Percentiles rank a stretch among this genome's conserved stretches.
phyloP scores from a whole-genome alignment of 2,329 filamentous ascomycete species.

The Fusarium subtropicale region DNA sequence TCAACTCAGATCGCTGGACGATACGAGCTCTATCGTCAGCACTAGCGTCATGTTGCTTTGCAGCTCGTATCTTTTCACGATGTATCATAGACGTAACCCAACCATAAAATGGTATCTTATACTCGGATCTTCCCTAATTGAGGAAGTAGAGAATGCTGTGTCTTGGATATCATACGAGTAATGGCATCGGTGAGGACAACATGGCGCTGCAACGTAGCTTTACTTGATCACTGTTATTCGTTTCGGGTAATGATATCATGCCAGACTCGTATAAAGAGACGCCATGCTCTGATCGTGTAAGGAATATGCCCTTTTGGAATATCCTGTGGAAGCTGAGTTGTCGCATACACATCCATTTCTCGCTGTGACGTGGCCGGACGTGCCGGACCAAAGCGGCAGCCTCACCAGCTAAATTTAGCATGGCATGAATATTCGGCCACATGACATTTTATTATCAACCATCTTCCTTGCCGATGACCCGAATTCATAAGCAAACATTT shows the following conservation, averaged over 20 bases:
- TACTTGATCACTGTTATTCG: too few relatives aligned
- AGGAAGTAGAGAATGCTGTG: neutral
- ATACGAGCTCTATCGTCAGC: slow-evolving; percentile 15
- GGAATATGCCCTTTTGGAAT: neutral
- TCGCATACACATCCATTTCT: neutral
- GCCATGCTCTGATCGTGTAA: neutral
- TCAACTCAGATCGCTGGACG: neutral
- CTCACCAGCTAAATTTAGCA: slow-evolving; percentile 14
- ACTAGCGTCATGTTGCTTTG: neutral
- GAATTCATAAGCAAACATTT: neutral
- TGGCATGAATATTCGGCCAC: neutral
- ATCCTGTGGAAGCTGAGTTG: neutral
- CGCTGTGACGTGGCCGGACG: neutral
- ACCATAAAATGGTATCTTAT: neutral
- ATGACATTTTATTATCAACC: neutral
- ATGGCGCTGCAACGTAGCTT: neutral
- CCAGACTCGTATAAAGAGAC: neutral
- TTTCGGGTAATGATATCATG: neutral
- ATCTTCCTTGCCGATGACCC: neutral
- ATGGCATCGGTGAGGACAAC: neutral
- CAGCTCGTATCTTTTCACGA: neutral
- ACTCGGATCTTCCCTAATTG: too few relatives aligned
- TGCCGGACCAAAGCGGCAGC: neutral
- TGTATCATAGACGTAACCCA: neutral
- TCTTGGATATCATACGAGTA: neutral